These are phyloP conservation scores for Trifolium fragiferum DNA, from an alignment of 306 rosid genomes.

Conservation along the genomic window DNA sequence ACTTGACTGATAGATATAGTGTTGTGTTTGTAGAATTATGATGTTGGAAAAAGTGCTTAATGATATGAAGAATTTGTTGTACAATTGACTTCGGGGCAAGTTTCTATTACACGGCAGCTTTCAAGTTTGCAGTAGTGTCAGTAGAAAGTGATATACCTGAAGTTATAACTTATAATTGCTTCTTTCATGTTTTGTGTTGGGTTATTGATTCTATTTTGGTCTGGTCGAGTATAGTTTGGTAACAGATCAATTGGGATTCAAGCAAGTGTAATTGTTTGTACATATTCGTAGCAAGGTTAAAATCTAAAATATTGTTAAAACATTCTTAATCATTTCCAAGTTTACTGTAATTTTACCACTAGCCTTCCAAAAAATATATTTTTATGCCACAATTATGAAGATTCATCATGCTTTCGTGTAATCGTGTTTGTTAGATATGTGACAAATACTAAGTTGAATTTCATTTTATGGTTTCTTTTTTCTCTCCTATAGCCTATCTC, in stretches of 20 bases:
- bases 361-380: background rate
- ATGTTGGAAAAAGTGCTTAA: too few species aligned
- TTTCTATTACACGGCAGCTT: background rate
- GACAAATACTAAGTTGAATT: constrained; percentile 18
- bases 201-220: background rate
- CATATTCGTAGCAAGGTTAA: background rate
- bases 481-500: constrained; percentile 66
- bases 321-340: background rate
- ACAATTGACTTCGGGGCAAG: background rate
- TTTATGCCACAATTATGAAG: constrained; percentile 3
- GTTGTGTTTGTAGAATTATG: background rate
- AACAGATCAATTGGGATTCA: background rate
- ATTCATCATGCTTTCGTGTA: background rate
- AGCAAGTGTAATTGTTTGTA: background rate
- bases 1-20: background rate
- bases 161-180: background rate
- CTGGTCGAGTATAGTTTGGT: background rate
- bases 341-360: background rate
- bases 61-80: background rate
- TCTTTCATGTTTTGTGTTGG: background rate
- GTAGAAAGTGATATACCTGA: background rate
- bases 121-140: background rate
- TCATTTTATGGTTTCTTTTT: constrained; percentile 36
- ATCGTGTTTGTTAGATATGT: constrained; percentile 28
- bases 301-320: background rate